Evolutionary conservation across 805 yeast genomes (phyloP).

Genomic region (Metschnikowia shivogae): DNA sequence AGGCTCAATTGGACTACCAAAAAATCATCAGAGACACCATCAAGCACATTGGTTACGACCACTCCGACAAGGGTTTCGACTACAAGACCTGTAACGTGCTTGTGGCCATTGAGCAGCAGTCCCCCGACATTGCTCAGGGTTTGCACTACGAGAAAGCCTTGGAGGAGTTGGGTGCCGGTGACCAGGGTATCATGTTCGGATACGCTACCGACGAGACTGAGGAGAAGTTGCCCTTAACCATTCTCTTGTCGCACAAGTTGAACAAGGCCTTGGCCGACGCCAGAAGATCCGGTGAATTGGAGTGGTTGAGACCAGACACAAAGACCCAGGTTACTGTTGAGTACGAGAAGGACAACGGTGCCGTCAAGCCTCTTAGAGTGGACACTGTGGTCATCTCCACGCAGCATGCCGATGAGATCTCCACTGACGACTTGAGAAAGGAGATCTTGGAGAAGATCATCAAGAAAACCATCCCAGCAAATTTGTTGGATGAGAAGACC

Average conservation of each 20-base stretch:
- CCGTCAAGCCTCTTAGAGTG: slow-evolving; percentile 91
- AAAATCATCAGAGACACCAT: slow-evolving; percentile 97
- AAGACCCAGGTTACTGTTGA: slow-evolving; percentile 99
- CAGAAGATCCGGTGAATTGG: slow-evolving; percentile 90
- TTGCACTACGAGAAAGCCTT: slow-evolving; percentile 92
- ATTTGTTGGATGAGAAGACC: slow-evolving; percentile 91
- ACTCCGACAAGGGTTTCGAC: slow-evolving; percentile 94
- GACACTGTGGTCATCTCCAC: slow-evolving; percentile 97
- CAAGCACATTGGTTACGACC: slow-evolving; percentile 97
- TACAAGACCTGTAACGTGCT: slow-evolving; percentile 98
- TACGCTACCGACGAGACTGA: slow-evolving; percentile 99
- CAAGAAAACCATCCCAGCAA: slow-evolving; percentile 87
- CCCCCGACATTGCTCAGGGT: slow-evolving; percentile 99
- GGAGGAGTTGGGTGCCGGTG: slow-evolving; percentile 99
- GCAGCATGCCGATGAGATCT: slow-evolving; percentile 94
- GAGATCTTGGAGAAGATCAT: slow-evolving; percentile 76
- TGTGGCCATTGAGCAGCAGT: slow-evolving; percentile 99
- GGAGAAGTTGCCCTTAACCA: slow-evolving; percentile 93
- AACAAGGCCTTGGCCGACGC: slow-evolving; percentile 96
- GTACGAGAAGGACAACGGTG: slow-evolving; percentile 91
- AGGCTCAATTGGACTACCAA: slow-evolving; percentile 92
- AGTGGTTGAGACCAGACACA: slow-evolving; percentile 99
- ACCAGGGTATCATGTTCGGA: slow-evolving; percentile 99
- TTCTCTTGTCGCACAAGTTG: slow-evolving; percentile 89
- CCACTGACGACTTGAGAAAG: slow-evolving; percentile 86